A percentile compares a stretch with the other conserved stretches of the same genome.
Evolutionary conservation across 2,329 filamentous ascomycete species (phyloP).

Genomic region (Neocatenulostroma microsporum): DNA sequence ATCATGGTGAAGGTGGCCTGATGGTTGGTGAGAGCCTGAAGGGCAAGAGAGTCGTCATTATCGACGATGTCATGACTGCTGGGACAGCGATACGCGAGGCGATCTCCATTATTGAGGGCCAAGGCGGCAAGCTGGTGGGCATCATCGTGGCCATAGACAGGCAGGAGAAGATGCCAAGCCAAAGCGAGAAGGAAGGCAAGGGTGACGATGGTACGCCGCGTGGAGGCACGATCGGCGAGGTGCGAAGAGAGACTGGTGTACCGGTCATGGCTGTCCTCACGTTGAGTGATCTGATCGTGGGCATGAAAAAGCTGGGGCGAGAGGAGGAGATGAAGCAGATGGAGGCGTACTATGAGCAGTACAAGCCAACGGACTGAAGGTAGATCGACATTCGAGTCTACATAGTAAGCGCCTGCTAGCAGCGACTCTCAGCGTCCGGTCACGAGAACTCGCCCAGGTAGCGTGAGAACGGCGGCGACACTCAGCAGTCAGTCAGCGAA

Average conservation of each 20-base stretch:
- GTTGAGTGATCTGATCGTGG: conserved; percentile 64
- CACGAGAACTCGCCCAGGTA: too few relatives aligned
- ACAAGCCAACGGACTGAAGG: conserved; percentile 26
- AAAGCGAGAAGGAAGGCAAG: conserved; percentile 31
- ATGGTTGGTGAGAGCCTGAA: conserved; percentile 83
- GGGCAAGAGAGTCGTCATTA: conserved; percentile 78
- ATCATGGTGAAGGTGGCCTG: conserved; percentile 87
- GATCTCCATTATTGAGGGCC: conserved; percentile 75
- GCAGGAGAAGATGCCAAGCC: conserved; percentile 67
- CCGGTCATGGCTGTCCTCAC: conserved; percentile 78
- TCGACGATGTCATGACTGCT: conserved; percentile 95
- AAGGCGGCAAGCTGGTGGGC: conserved; percentile 77
- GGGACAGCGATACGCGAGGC: conserved; percentile 91
- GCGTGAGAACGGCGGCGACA: too few relatives aligned
- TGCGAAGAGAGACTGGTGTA: conserved; percentile 73
- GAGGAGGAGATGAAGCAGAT: conserved; percentile 48
- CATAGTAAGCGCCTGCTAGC: too few relatives aligned
- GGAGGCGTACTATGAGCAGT: conserved; percentile 59
- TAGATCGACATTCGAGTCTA: too few relatives aligned
- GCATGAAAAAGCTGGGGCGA: conserved; percentile 36
- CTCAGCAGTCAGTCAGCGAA: too few relatives aligned
- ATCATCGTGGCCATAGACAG: conserved; percentile 85
- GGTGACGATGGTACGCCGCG: conserved; percentile 60
- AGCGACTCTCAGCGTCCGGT: too few relatives aligned
- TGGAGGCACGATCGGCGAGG: conserved; percentile 76